Percentiles rank a stretch among this genome's conserved stretches.
These are phyloP conservation scores for Corymbia calophylla DNA, from an alignment of 441 rosid genomes.

Conservation along the genomic window DNA sequence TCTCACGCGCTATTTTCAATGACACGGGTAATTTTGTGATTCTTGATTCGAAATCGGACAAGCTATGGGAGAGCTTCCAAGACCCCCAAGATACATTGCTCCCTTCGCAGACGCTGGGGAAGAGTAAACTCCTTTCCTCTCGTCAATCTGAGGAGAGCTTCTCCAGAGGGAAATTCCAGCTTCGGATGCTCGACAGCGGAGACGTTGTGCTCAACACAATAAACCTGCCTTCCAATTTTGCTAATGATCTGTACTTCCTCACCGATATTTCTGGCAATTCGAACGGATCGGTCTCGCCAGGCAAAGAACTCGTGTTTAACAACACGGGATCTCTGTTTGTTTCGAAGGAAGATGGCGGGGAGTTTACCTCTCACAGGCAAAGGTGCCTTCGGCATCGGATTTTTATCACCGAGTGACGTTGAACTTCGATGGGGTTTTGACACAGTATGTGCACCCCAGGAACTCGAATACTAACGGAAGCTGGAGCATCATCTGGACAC, in stretches of 20 bases:
- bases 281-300: not conserved
- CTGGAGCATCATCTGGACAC: not conserved
- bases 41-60: slow-evolving; percentile 1
- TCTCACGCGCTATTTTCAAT: not conserved
- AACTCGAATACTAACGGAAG: not conserved
- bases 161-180: not conserved
- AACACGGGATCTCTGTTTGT: slow-evolving; percentile 12
- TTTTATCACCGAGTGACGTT: slow-evolving; percentile 1
- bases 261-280: not conserved
- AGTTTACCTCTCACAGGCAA: not conserved
- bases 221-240: not conserved
- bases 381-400: not conserved
- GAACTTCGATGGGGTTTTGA: slow-evolving; percentile 13
- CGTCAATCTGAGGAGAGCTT: not conserved
- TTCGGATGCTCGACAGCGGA: not conserved
- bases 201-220: not conserved
- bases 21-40: not conserved
- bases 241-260: not conserved
- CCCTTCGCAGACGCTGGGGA: slow-evolving; percentile 19
- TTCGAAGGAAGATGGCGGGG: not conserved
- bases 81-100: slow-evolving; percentile 33
- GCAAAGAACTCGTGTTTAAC: slow-evolving; percentile 13
- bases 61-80: slow-evolving; percentile 35
- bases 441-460: not conserved
- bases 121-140: not conserved